phyloP scores from a whole-genome alignment of 306 rosid species.

The Ochetophila trinervis region DNA sequence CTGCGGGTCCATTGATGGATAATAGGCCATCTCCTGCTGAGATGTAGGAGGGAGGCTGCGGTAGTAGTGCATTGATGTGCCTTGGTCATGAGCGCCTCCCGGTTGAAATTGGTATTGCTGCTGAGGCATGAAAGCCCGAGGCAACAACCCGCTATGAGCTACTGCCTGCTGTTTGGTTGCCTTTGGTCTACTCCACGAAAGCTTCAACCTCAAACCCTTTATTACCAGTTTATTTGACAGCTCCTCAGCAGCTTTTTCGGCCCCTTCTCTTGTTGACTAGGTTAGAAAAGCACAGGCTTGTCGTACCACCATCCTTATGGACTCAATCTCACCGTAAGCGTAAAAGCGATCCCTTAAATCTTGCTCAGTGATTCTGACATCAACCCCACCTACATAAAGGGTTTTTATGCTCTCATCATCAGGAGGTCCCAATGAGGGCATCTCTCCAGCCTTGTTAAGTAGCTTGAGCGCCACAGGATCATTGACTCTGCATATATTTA shows the following conservation, averaged over 20 bases:
- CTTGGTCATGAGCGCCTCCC: constrained; percentile 43
- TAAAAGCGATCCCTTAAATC: constrained; percentile 84
- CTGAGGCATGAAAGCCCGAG: constrained; percentile 88
- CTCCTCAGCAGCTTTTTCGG: constrained; percentile 93
- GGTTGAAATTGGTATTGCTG: constrained; percentile 58
- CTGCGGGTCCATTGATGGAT: constrained; percentile 97
- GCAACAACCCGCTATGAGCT: constrained; percentile 83
- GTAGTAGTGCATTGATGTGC: constrained; percentile 55
- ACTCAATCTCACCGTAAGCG: constrained; percentile 93
- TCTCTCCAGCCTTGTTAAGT: constrained; percentile 95
- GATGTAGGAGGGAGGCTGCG: constrained; percentile 68
- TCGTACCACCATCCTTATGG: constrained; percentile 83
- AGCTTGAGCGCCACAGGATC: constrained; percentile 90
- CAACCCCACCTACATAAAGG: constrained; percentile 87
- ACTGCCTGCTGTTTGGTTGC: constrained; percentile 70
- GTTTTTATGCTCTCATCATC: constrained; percentile 91
- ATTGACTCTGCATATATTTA: constrained; percentile 54
- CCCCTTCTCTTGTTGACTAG: constrained; percentile 85
- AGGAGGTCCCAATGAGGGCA: constrained; percentile 78
- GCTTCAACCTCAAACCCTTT: constrained; percentile 84
- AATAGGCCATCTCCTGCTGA: constrained; percentile 70
- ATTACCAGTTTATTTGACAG: constrained; percentile 84
- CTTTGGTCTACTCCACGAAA: constrained; percentile 96
- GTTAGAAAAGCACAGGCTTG: constrained; percentile 90
- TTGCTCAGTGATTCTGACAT: constrained; percentile 83